Conservation (phyloP, 179 eudicot genomes). For the Nepenthes alata region DNA sequence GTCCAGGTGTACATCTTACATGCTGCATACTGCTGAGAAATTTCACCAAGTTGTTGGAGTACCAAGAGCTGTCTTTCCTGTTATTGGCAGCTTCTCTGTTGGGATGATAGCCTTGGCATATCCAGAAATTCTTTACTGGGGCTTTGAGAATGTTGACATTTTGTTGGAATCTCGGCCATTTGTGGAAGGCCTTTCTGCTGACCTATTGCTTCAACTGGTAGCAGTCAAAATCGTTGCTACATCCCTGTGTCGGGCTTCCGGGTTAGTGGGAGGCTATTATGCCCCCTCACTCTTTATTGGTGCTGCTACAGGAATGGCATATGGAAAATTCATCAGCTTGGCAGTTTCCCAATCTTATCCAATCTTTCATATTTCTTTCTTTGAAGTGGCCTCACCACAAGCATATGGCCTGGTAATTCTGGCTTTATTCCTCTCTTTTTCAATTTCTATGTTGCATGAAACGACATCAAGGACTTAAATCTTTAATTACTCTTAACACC, state of each 20-base stretch:
- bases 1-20: constrained; percentile 64
- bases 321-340: constrained; percentile 61
- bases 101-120: constrained; percentile 83
- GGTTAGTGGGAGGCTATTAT: constrained; percentile 95
- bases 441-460: not conserved
- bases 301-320: constrained; percentile 97
- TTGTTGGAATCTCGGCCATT: constrained; percentile 78
- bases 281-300: constrained; percentile 96
- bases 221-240: constrained; percentile 73
- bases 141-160: constrained; percentile 85
- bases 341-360: constrained; percentile 49
- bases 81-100: constrained; percentile 63
- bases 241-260: constrained; percentile 82
- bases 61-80: constrained; percentile 56
- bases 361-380: constrained; percentile 37
- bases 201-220: constrained; percentile 69
- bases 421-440: not conserved
- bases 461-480: not conserved
- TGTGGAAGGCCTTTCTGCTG: constrained; percentile 63
- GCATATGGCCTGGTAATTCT: constrained; percentile 88
- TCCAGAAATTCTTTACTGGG: constrained; percentile 98
- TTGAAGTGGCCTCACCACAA: constrained; percentile 96
- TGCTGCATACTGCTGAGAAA: constrained; percentile 38
- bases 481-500: not conserved
- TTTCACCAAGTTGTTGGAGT: constrained; percentile 34